Evolutionary conservation across 192 early-diverging fungal genomes (phyloP).

Genomic region (Dissophora ornata): DNA sequence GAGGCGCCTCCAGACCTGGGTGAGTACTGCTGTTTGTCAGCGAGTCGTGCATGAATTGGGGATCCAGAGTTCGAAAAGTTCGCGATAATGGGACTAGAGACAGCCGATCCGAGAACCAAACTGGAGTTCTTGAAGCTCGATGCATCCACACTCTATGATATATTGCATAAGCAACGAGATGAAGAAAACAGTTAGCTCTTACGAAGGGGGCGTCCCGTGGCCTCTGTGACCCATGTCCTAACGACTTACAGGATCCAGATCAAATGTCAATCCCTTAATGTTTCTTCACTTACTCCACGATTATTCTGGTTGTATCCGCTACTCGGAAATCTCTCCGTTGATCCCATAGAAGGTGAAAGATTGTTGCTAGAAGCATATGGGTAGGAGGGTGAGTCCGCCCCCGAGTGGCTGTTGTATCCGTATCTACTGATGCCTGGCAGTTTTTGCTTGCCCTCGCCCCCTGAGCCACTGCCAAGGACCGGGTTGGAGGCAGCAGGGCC

Average conservation of each 20-base stretch:
- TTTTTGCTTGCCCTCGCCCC: constrained; percentile 31
- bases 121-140: constrained; percentile 9
- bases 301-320: constrained; percentile 6
- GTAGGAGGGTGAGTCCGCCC: neutral
- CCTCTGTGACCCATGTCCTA: too few species aligned
- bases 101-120: neutral
- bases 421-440: constrained; percentile 34
- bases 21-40: constrained; percentile 26
- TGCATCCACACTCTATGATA: constrained; percentile 15
- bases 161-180: neutral
- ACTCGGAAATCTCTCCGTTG: constrained; percentile 14
- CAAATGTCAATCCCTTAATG: constrained; percentile 23
- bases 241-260: constrained; percentile 25
- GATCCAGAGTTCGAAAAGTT: constrained; percentile 27
- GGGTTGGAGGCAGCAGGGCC: constrained; percentile 14
- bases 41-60: constrained; percentile 20
- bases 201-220: too few species aligned
- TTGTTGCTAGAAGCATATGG: neutral
- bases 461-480: neutral
- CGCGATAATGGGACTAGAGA: constrained; percentile 13
- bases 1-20: constrained; percentile 10
- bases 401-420: neutral
- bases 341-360: constrained; percentile 11
- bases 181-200: too few species aligned
- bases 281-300: constrained; percentile 15